Base-by-base conservation (phyloP, 176 grass and related monocot species). In the Oryza australiensis region DNA sequence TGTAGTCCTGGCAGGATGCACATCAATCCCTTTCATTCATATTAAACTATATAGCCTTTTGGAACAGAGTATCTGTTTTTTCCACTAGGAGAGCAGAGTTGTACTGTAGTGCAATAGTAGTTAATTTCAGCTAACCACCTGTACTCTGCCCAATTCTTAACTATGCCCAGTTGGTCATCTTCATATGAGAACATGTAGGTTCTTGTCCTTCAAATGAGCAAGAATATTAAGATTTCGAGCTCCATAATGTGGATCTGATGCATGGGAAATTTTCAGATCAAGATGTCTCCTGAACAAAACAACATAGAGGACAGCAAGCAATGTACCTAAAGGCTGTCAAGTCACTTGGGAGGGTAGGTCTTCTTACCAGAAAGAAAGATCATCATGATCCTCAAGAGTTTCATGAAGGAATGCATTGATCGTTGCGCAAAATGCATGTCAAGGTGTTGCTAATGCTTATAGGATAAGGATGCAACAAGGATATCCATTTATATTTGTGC, bases 81-180 rank as follows among this genome's bases (percentile, higher is more conserved):
- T 3, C 2, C 55, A 1, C 53, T 59, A 23, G 7, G 53, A 23
- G 7, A 10, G 53, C 20, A 23, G 53, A 9, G 53, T 2, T 59
- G 53, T 9, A 23, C n/a, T 60, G n/a, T 46, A 23, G 24, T 29
- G 57, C 73, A 62, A 55, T 34, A 15, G 16, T 23, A 23, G n/a
- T 48, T 69, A 68, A 12, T 81, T 81, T 41, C 51, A 55, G 65
- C 14, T 71, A 75, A 62, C 55, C 3, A 62, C 42, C 75, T 69
- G 2, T 20, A 1, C 29, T 12, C 26, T 42, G 12, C 4, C 5
- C 26, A 27, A 37, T 29, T 69, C 2, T 60, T 64, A 42, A 29
- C 22, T 45, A 24, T 33, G 66, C 9, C 42, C 29, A 34, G 14
- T 38, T 15, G 34, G 55, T 45, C 14, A 18, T 22, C 1, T 35